Base-by-base conservation (phyloP, 2,329 filamentous ascomycete genomes). In the Dothiorella sarmentorum region DNA sequence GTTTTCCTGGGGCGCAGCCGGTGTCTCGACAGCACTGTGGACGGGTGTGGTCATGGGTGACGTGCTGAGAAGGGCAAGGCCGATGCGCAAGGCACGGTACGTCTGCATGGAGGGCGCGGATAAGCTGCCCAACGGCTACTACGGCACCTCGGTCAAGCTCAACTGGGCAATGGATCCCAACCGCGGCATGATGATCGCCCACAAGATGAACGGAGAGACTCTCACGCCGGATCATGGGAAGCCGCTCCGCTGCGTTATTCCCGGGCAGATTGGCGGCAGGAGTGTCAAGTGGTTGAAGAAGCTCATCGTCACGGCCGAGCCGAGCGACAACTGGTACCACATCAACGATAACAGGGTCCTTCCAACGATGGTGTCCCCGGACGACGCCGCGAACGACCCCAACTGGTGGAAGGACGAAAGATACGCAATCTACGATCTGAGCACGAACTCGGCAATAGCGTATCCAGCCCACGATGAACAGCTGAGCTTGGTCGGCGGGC, bases 241-340 rank as follows among this genome's bases (percentile, higher is more conserved):
- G 64, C 92, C 92, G 0, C 74, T 97, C 40, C 82, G 92, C 61
- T 86, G 87, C 6, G 85, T 96, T 7, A 89, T 97, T 3, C 92
- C 92, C 0, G 92, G 92, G 0, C 91, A 96, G 71, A 96, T 97
- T 62, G 92, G 92, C 31, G 92, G 91, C 0, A 82, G 92, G 62
- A 96, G 90, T 70, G 91, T 97, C 29, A 97, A 97, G 73, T 97
- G 92, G 92, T 71, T 97, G 60, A 93, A 87, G 76, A 86, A 81
- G 63, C 82, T 97, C 61, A 88, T 91, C 42, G 73, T 97, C 52
- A 93, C 91, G 0, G 82, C 86, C 9, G 78, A 81, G 22, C 91
- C 91, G 0, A 96, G 91, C 68, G 87, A 93, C 62, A 96, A 95
- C 68, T 96, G 91, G 90, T 96, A 96, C 67, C 92, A 97, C 72